Evolutionary conservation across 2,329 filamentous ascomycete genomes (phyloP), one percentile per base, ranked within the genome.

Genomic region (Graphilbum sp.): DNA sequence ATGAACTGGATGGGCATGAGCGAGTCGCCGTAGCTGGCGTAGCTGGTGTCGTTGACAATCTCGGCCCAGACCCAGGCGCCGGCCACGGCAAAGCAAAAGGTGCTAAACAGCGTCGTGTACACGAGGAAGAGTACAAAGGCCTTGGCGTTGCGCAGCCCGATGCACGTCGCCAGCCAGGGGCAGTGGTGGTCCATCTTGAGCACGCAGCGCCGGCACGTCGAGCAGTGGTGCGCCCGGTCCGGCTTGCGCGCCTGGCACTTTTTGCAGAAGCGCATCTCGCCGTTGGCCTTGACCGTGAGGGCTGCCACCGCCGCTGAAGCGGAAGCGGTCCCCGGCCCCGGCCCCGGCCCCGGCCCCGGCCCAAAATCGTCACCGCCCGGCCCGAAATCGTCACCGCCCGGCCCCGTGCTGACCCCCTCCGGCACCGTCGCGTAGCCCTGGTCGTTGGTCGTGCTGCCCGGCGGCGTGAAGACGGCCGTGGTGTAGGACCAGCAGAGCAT

Each of bases 131-230:
- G 69, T 38, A 98, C 57, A 54, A 98, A 98, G 0, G 87, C 71
- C 61, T 98, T 98, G 67, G 95, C 92, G 60, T 98, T 98, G 52
- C 75, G 75, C 46, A 98, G 64, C 17, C 90, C 90, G 42, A 98
- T 82, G 57, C 90, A 98, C 4, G 85, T 94, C 21, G 90, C 88
- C 36, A 98, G 69, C 90, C 90, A 98, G 15, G 90, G 90, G 56
- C 90, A 98, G 62, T 98, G 90, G 57, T 98, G 90, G 55, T 98
- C 90, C 90, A 98, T 98, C 66, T 98, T 98, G 56, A 98, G 67
- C 20, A 98, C 87, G 56, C 90, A 98, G 52, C 81, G 79, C 48
- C 79, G 75, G 61, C 90, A 98, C 4, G 86, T 92, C 11, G 85
- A 93, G 67, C 90, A 98, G 63, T 98, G 90, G 58, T 98, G 90